A percentile compares a stretch with the other conserved stretches of the same genome.
These are phyloP conservation scores for Suhomyces kilbournensis DNA, from an alignment of 805 yeast genomes.

Conservation along the genomic window DNA sequence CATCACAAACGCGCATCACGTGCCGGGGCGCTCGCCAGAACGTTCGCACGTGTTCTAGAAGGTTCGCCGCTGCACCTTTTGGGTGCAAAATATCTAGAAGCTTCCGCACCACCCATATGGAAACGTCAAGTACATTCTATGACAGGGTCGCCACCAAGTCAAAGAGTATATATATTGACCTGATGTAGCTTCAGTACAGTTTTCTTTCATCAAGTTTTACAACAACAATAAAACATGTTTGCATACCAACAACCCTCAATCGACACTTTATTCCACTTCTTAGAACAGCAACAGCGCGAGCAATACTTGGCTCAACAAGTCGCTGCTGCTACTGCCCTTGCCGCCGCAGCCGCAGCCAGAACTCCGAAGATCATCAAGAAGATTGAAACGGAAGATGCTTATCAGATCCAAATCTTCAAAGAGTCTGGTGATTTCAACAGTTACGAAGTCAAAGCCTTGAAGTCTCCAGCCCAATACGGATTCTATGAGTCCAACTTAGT, in stretches of 20 bases:
- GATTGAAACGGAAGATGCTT: constrained; percentile 32
- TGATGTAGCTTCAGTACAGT: background rate
- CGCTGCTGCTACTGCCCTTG: background rate
- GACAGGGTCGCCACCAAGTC: background rate
- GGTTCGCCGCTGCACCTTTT: background rate
- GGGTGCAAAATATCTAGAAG: constrained; percentile 5
- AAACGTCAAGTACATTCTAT: background rate
- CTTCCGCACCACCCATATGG: background rate
- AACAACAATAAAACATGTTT: constrained; percentile 2
- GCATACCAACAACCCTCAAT: constrained; percentile 8
- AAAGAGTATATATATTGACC: background rate
- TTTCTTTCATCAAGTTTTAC: too few relatives aligned
- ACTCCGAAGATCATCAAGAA: constrained; percentile 33
- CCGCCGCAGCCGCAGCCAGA: background rate
- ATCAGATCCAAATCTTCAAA: constrained; percentile 37
- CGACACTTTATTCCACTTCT: constrained; percentile 28
- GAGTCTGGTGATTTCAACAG: constrained; percentile 28
- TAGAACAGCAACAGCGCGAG: constrained; percentile 3
- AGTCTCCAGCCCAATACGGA: background rate
- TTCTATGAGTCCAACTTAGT: constrained; percentile 8
- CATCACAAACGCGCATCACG: too few relatives aligned
- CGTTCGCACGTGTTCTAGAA: background rate
- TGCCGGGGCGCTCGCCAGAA: too few relatives aligned
- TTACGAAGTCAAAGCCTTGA: constrained; percentile 9
- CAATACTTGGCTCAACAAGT: constrained; percentile 5